These are phyloP conservation scores for Fusarium duplospermum DNA, from an alignment of 2,329 filamentous ascomycete species.

Conservation along the genomic window DNA sequence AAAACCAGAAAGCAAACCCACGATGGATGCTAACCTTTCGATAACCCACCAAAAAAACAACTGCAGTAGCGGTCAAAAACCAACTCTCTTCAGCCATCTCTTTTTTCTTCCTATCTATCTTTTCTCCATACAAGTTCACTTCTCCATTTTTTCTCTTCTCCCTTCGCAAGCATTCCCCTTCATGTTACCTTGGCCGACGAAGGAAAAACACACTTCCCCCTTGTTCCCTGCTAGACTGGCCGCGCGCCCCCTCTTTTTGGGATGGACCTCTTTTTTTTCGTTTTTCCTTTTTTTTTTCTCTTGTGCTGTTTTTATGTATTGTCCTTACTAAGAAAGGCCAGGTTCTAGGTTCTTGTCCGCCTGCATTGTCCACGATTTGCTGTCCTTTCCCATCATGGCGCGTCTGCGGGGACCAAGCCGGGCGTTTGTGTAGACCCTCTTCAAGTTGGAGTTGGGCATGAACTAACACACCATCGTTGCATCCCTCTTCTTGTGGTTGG, in stretches of 20 bases:
- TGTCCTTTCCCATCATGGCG: constrained; percentile 29
- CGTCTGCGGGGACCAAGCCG: constrained; percentile 24
- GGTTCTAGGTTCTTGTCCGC: constrained; percentile 21
- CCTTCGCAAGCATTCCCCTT: constrained; percentile 38
- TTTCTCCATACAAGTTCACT: not conserved
- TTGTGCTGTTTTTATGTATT: not conserved
- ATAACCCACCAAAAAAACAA: constrained; percentile 27
- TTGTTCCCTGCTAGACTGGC: constrained; percentile 13
- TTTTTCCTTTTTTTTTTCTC: not conserved
- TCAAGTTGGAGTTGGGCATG: constrained; percentile 27
- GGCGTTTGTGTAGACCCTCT: not conserved
- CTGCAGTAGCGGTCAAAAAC: constrained; percentile 5
- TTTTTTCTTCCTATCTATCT: not conserved
- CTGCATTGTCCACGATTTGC: constrained; percentile 26
- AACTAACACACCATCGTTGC: constrained; percentile 35
- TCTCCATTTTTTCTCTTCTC: not conserved
- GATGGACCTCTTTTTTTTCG: not conserved
- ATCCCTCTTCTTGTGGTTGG: not conserved
- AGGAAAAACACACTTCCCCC: constrained; percentile 25
- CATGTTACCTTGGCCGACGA: constrained; percentile 17
- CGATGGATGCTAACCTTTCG: constrained; percentile 10
- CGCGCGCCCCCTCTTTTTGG: constrained; percentile 2
- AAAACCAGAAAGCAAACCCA: constrained; percentile 5
- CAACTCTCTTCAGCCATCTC: constrained; percentile 13
- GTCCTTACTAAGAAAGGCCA: not conserved